Conservation (phyloP, 768 basidiomycete genomes). For the Lepiota venenata region DNA sequence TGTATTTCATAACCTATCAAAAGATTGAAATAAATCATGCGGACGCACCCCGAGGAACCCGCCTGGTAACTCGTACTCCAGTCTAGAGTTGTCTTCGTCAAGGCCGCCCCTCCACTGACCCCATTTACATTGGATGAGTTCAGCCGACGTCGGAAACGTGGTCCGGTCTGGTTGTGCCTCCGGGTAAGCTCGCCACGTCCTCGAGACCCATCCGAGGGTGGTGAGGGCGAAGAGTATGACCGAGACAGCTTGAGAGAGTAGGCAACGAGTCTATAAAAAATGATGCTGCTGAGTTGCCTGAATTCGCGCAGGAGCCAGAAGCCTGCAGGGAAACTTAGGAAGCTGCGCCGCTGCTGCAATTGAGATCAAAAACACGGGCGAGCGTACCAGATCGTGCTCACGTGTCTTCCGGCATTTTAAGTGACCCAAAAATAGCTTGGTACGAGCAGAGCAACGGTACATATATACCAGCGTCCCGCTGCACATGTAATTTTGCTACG, state of each 20-base stretch:
- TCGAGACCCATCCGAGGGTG: slow-evolving; percentile 52
- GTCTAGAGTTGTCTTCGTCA: slow-evolving; percentile 39
- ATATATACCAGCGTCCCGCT: background rate
- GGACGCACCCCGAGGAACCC: slow-evolving; percentile 70
- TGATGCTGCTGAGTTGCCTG: background rate
- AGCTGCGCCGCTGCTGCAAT: slow-evolving; percentile 1
- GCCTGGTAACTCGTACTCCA: slow-evolving; percentile 89
- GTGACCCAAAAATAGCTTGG: slow-evolving; percentile 2
- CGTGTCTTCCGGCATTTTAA: background rate
- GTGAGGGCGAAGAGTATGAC: slow-evolving; percentile 76
- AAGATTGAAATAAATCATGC: background rate
- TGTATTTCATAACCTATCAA: background rate
- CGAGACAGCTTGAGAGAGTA: slow-evolving; percentile 63
- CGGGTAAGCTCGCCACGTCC: slow-evolving; percentile 47
- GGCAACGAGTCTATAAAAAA: background rate
- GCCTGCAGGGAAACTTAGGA: slow-evolving; percentile 11
- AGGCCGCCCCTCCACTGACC: background rate
- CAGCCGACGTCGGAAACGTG: slow-evolving; percentile 30
- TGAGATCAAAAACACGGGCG: background rate
- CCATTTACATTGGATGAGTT: slow-evolving; percentile 23
- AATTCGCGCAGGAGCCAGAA: background rate
- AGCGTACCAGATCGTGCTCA: background rate
- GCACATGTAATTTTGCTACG: background rate
- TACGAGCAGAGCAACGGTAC: background rate
- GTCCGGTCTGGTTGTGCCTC: slow-evolving; percentile 32